Conservation (phyloP, 2,329 filamentous ascomycete genomes). For the Penicillium glabrum region DNA sequence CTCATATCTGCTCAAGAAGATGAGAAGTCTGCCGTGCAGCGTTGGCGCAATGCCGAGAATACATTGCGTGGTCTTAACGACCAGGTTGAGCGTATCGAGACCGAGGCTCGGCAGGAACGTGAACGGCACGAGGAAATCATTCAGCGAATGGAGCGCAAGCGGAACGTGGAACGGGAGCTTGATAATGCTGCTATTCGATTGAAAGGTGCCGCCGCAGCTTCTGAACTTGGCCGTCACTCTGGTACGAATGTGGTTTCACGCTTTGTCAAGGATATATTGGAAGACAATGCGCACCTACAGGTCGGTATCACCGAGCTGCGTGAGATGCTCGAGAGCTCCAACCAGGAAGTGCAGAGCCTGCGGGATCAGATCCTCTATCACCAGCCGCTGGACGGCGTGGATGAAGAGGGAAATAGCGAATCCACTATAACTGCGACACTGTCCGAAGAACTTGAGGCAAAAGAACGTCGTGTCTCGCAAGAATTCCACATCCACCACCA, state of each 20-base stretch:
- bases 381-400: slow-evolving; percentile 60
- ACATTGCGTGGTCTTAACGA: slow-evolving; percentile 77
- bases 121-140: slow-evolving; percentile 80
- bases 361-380: slow-evolving; percentile 79
- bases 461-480: slow-evolving; percentile 57
- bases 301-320: slow-evolving; percentile 86
- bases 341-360: slow-evolving; percentile 87
- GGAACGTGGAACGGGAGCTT: slow-evolving; percentile 78
- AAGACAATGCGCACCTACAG: slow-evolving; percentile 93
- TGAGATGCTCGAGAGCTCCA: slow-evolving; percentile 86
- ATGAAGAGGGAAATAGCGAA: slow-evolving; percentile 22
- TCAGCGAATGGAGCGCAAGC: slow-evolving; percentile 77
- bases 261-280: slow-evolving; percentile 91
- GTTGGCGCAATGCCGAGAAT: slow-evolving; percentile 83
- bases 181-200: slow-evolving; percentile 75
- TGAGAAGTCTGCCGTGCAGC: slow-evolving; percentile 72
- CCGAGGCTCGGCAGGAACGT: slow-evolving; percentile 75
- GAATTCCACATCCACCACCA: slow-evolving; percentile 94
- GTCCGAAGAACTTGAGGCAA: slow-evolving; percentile 67
- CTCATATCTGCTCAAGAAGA: slow-evolving; percentile 70
- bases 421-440: slow-evolving; percentile 56
- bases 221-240: slow-evolving; percentile 61
- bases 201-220: slow-evolving; percentile 75
- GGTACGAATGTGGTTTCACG: slow-evolving; percentile 79
- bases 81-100: slow-evolving; percentile 85